phyloP scores from a whole-genome alignment of 2,329 filamentous ascomycete genomes.

The Coniochaeta sp. region DNA sequence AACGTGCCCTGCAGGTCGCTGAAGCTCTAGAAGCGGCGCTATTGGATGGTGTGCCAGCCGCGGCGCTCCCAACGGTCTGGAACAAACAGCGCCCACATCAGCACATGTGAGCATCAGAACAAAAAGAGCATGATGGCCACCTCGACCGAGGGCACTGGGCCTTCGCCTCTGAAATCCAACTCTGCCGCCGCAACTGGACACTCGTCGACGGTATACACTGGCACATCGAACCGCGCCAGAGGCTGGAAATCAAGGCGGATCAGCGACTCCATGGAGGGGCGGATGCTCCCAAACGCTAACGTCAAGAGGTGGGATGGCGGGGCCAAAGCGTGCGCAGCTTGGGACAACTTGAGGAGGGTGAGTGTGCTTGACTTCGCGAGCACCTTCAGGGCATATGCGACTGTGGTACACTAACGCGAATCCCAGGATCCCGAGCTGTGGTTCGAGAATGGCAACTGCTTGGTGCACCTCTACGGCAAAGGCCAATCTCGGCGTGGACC shows the following conservation, averaged over 20 bases:
- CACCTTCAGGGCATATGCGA: neutral
- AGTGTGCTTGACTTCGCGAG: conserved; percentile 24
- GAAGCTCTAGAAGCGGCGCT: neutral
- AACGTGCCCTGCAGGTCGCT: neutral
- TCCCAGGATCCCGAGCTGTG: conserved; percentile 67
- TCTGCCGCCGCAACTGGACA: neutral
- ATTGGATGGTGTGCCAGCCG: neutral
- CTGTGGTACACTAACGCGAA: conserved; percentile 4
- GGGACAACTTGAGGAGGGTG: conserved; percentile 42
- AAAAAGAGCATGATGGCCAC: neutral
- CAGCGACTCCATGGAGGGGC: conserved; percentile 21
- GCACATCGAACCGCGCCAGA: conserved; percentile 23
- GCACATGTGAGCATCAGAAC: neutral
- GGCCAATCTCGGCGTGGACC: conserved; percentile 59
- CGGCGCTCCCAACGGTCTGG: neutral
- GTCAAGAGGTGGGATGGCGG: conserved; percentile 46
- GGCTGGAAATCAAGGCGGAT: conserved; percentile 27
- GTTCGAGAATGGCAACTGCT: conserved; percentile 60
- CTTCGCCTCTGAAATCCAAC: neutral
- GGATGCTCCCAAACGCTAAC: conserved; percentile 14
- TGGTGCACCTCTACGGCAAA: conserved; percentile 60
- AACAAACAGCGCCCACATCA: neutral
- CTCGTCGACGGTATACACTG: conserved; percentile 17
- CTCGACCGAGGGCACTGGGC: neutral
- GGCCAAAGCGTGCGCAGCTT: conserved; percentile 31